A percentile compares a stretch with the other conserved stretches of the same genome.
Evolutionary conservation across 352 stramenopile species (phyloP).

Genomic region (Phytophthora hibernalis): DNA sequence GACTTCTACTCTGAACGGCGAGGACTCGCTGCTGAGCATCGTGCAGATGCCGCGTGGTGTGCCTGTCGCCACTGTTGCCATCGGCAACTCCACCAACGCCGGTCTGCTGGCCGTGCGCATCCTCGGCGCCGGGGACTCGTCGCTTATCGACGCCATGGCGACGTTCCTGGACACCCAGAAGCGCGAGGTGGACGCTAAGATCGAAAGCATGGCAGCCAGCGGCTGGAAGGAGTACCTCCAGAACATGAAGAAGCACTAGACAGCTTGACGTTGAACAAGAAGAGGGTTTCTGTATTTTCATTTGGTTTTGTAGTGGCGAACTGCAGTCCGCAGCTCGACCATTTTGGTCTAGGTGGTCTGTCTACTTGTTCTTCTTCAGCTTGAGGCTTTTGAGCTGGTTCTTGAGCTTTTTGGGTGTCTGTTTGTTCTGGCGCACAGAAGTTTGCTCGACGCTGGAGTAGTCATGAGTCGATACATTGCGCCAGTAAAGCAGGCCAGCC

Average conservation of each 20-base stretch:
- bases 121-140: conserved; percentile 80
- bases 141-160: conserved; percentile 90
- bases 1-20: conserved; percentile 96
- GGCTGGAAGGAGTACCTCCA: conserved; percentile 94
- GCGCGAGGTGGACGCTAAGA: conserved; percentile 93
- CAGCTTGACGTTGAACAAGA: conserved; percentile 28
- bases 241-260: conserved; percentile 61
- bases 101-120: conserved; percentile 97
- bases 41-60: conserved; percentile 99
- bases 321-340: conserved; percentile 7
- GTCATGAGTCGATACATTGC: conserved; percentile 58
- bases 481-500: conserved; percentile 73
- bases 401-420: conserved; percentile 74
- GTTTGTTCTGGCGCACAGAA: conserved; percentile 52
- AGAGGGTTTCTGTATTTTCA: conserved; percentile 35
- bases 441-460: conserved; percentile 26
- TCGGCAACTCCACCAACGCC: conserved; percentile 98
- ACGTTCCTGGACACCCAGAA: conserved; percentile 94
- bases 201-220: conserved; percentile 82
- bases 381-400: conserved; percentile 79
- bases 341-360: conserved; percentile 20
- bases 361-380: conserved; percentile 65
- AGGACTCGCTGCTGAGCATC: conserved; percentile 98
- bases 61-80: conserved; percentile 98
- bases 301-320: conserved; percentile 9